Conservation (phyloP, 257 asterid species). For the Thymus quinquecostatus region DNA sequence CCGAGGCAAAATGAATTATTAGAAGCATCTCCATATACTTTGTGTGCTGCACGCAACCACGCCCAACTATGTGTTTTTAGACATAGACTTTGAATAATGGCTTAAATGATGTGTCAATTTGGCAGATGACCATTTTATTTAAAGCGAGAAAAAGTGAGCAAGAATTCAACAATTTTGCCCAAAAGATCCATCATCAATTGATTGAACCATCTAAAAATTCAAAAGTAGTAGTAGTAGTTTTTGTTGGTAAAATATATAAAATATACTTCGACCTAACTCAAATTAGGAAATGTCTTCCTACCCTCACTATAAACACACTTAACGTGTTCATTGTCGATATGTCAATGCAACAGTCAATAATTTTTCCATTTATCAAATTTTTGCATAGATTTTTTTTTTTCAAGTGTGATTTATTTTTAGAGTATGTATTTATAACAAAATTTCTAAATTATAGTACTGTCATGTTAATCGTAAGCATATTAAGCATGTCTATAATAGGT, state of each 20-base stretch:
- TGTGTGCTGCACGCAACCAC: slow-evolving; percentile 34
- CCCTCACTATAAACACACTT: no score
- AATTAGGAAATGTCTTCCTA: not conserved
- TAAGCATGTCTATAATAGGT: no score
- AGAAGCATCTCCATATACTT: slow-evolving; percentile 27
- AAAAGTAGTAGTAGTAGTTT: slow-evolving; percentile 1
- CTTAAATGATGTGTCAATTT: slow-evolving; percentile 24
- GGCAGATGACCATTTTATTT: not conserved
- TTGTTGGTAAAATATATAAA: slow-evolving; percentile 6
- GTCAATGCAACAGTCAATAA: no score
- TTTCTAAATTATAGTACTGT: no score
- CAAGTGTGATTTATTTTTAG: no score
- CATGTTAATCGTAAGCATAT: no score
- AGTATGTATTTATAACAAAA: no score
- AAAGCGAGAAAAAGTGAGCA: slow-evolving; percentile 12
- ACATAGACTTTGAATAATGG: not conserved
- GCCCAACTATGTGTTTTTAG: not conserved
- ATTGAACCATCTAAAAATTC: slow-evolving; percentile 1
- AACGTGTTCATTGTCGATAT: no score
- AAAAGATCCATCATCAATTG: slow-evolving; percentile 19
- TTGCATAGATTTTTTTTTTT: no score
- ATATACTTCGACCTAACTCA: not conserved
- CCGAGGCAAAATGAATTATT: slow-evolving; percentile 22
- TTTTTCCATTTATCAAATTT: no score
- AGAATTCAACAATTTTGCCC: slow-evolving; percentile 30